phyloP scores from a whole-genome alignment of 306 rosid genomes.

The Cucurbita maxima region DNA sequence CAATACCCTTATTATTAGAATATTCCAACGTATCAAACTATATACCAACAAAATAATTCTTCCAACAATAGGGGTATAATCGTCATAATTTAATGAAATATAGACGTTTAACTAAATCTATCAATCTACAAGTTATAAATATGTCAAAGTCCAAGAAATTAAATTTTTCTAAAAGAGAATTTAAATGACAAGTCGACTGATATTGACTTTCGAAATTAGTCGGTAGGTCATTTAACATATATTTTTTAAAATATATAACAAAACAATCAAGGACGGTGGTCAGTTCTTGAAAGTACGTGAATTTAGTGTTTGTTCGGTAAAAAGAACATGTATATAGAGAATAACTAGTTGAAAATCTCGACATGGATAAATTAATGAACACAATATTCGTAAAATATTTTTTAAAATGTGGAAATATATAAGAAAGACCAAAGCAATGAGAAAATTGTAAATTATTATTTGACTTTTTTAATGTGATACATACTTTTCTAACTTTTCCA shows the following conservation, averaged over 20 bases:
- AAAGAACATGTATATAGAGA: neutral
- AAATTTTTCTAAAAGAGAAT: too few relatives aligned
- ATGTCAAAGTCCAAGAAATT: neutral
- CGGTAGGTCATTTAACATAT: neutral
- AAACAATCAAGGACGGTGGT: neutral
- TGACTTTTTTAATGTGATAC: too few relatives aligned
- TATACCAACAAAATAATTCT: neutral
- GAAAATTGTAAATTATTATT: too few relatives aligned
- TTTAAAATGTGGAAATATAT: too few relatives aligned
- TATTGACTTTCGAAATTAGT: neutral
- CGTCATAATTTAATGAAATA: neutral
- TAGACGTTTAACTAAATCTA: neutral
- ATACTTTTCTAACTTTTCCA: too few relatives aligned
- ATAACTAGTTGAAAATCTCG: neutral
- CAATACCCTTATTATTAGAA: neutral
- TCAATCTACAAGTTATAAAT: neutral
- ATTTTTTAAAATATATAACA: neutral
- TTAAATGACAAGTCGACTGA: neutral
- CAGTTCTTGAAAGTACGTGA: neutral
- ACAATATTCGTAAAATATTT: neutral
- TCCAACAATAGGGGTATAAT: neutral
- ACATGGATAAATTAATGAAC: too few relatives aligned
- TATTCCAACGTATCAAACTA: neutral
- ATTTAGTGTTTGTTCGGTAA: neutral
- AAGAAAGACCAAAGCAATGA: too few relatives aligned